Conservation (phyloP, 176 grass and related monocot species). For the Rhynchospora pubera region DNA sequence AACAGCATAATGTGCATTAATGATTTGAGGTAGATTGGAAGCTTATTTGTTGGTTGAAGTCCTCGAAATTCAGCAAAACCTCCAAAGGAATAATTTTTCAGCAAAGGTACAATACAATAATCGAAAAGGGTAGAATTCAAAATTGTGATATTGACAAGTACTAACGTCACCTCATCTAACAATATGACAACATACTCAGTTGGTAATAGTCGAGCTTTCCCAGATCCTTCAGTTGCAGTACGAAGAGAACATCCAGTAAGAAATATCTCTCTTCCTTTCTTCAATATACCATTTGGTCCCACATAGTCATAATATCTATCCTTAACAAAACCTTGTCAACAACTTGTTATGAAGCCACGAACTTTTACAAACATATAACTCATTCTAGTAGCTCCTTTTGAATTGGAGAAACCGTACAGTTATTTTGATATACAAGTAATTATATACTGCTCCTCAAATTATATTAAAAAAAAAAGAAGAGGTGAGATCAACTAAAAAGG, state of each 20-base stretch:
- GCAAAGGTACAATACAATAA: neutral
- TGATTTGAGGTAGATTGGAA: neutral
- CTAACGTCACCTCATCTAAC: slow-evolving; percentile 68
- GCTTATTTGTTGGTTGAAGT: neutral
- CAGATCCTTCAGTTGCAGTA: slow-evolving; percentile 64
- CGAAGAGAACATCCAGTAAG: slow-evolving; percentile 92
- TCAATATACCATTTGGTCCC: slow-evolving; percentile 65
- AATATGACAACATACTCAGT: slow-evolving; percentile 91
- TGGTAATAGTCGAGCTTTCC: slow-evolving; percentile 63
- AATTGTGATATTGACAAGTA: neutral
- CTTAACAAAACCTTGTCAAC: neutral
- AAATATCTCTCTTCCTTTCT: slow-evolving; percentile 85
- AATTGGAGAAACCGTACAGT: neutral
- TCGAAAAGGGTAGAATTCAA: neutral
- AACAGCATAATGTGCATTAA: neutral
- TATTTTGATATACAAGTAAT: neutral
- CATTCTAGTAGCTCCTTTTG: neutral
- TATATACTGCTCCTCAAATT: neutral
- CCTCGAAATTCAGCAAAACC: neutral
- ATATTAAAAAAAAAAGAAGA: neutral
- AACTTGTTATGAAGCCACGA: neutral
- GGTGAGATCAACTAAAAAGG: neutral
- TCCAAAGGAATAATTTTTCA: neutral
- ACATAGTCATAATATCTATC: slow-evolving; percentile 76
- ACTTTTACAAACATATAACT: neutral